Conservation (phyloP, 352 stramenopile genomes). For the Phytopythium oedochilum region DNA sequence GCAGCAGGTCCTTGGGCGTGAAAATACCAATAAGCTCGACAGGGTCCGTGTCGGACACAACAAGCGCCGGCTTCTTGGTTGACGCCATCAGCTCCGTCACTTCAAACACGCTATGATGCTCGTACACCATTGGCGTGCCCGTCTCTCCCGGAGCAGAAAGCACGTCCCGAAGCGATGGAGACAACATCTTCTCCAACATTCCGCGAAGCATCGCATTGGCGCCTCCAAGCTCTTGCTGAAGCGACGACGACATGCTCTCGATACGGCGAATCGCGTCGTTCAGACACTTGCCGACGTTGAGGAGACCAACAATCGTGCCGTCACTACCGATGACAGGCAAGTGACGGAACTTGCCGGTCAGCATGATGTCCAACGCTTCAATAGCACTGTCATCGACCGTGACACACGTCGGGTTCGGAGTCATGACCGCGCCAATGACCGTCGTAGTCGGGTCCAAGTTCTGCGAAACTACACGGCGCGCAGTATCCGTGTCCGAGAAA, state of each 20-base stretch:
- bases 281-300: conserved; percentile 98
- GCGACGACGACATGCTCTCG: conserved; percentile 81
- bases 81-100: conserved; percentile 76
- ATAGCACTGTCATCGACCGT: conserved; percentile 79
- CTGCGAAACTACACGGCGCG: conserved; percentile 75
- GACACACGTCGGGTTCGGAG: conserved; percentile 77
- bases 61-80: conserved; percentile 68
- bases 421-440: conserved; percentile 80
- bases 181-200: conserved; percentile 89
- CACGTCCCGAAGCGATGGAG: conserved; percentile 75
- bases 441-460: conserved; percentile 62
- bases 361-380: conserved; percentile 82
- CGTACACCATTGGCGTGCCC: conserved; percentile 69
- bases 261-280: conserved; percentile 98
- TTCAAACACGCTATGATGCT: conserved; percentile 62
- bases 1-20: conserved; percentile 97
- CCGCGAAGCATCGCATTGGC: conserved; percentile 57
- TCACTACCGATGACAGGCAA: conserved; percentile 90
- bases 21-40: conserved; percentile 94
- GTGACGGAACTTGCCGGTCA: conserved; percentile 93
- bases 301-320: conserved; percentile 90
- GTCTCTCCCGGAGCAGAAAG: conserved; percentile 54
- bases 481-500: conserved; percentile 91
- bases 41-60: conserved; percentile 59
- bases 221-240: conserved; percentile 75